Percentiles rank a stretch among this genome's conserved stretches.
These are phyloP conservation scores for Emiliania huxleyi DNA, from an alignment of 78 protist species.

Conservation along the genomic window DNA sequence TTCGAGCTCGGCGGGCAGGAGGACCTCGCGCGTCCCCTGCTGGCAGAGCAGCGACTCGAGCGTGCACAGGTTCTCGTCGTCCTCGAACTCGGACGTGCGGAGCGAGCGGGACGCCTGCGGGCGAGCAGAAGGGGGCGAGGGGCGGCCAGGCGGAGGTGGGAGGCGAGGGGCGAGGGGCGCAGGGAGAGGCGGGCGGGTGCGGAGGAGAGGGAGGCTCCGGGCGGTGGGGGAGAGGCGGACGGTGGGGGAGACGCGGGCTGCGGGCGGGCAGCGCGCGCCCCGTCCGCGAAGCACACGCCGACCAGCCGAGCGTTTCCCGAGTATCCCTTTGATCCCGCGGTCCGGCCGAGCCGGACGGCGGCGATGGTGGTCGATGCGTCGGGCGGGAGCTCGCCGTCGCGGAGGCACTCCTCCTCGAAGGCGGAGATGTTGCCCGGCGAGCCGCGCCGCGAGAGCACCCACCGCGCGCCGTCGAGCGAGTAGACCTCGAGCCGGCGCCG, in stretches of 20 bases:
- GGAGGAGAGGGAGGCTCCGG: no score
- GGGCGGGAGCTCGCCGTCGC: not conserved
- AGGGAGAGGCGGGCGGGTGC: no score
- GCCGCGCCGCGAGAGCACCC: not conserved
- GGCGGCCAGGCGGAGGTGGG: no score
- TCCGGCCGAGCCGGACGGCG: slow-evolving; percentile 28
- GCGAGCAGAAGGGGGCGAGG: no score
- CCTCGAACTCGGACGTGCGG: slow-evolving; percentile 49
- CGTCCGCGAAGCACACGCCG: slow-evolving; percentile 3
- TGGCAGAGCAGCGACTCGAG: slow-evolving; percentile 38
- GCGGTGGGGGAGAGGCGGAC: no score
- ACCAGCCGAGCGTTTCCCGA: not conserved
- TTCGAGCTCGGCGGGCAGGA: not conserved
- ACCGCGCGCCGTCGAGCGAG: not conserved
- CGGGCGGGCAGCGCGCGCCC: no score
- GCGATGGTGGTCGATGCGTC: slow-evolving; percentile 20
- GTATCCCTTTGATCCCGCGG: not conserved
- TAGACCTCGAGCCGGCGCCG: slow-evolving; percentile 51
- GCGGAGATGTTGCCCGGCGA: slow-evolving; percentile 59
- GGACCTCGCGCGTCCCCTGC: slow-evolving; percentile 63
- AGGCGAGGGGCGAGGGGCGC: no score
- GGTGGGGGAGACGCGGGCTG: no score
- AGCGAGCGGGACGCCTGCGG: not conserved
- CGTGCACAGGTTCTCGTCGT: slow-evolving; percentile 63
- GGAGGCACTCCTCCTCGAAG: slow-evolving; percentile 54